A percentile compares a stretch with the other conserved stretches of the same genome.
These are phyloP conservation scores for Penicillium aurantiogriseum DNA, from an alignment of 2,329 filamentous ascomycete genomes.

Conservation along the genomic window DNA sequence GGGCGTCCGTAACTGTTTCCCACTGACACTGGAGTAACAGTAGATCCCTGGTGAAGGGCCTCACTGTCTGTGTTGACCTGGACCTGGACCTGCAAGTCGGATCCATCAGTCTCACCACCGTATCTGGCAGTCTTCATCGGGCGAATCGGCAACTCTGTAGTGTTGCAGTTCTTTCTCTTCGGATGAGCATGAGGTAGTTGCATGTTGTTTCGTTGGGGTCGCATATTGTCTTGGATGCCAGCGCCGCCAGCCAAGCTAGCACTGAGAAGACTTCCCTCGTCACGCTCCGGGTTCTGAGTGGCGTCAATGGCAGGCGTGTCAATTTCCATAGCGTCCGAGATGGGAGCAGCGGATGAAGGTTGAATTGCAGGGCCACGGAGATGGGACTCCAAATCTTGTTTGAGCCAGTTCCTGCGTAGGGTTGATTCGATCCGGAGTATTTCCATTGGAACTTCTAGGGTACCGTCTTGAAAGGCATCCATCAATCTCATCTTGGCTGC, in stretches of 20 bases:
- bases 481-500: constrained; percentile 59
- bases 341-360: too few relatives aligned
- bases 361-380: neutral
- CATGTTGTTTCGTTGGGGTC: neutral
- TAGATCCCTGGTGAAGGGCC: neutral
- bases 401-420: constrained; percentile 58
- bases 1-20: neutral
- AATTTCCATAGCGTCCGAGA: neutral
- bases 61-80: neutral
- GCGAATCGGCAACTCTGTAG: neutral
- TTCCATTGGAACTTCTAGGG: constrained; percentile 50
- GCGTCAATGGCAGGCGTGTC: accelerated
- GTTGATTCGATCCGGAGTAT: constrained; percentile 52
- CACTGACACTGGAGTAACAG: neutral
- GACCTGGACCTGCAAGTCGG: neutral
- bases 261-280: neutral
- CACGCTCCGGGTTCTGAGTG: too few relatives aligned
- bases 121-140: neutral
- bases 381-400: constrained; percentile 40
- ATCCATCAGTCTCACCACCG: too few relatives aligned
- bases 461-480: constrained; percentile 54
- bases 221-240: neutral
- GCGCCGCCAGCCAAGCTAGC: neutral
- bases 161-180: neutral
- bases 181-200: neutral